Conservation (phyloP, 2,329 filamentous ascomycete genomes). For the Thelonectria olida region DNA sequence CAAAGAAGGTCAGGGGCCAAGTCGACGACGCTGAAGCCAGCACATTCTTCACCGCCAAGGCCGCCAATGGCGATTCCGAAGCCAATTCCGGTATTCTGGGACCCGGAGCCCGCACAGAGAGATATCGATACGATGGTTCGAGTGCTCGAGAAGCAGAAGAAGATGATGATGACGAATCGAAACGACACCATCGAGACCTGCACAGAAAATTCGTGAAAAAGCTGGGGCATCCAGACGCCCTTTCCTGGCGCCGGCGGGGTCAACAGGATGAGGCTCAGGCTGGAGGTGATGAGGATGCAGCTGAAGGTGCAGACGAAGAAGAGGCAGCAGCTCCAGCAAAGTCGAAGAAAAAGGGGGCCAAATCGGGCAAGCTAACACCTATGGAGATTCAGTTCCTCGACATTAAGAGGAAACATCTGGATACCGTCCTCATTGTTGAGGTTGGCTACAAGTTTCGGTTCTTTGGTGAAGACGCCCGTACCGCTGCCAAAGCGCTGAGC, state of each 20-base stretch:
- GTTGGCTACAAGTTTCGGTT: conserved; percentile 99
- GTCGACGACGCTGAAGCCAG: conserved; percentile 48
- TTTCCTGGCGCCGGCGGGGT: conserved; percentile 71
- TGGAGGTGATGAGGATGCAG: conserved; percentile 65
- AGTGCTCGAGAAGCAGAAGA: conserved; percentile 49
- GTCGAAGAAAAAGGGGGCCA: conserved; percentile 74
- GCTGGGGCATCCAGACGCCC: conserved; percentile 84
- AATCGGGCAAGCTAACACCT: conserved; percentile 84
- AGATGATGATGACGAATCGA: conserved; percentile 58
- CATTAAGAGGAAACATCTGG: conserved; percentile 90
- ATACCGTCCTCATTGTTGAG: conserved; percentile 90
- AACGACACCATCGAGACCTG: conserved; percentile 72
- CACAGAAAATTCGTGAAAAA: conserved; percentile 91
- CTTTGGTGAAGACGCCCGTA: conserved; percentile 92
- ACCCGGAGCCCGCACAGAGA: conserved; percentile 55
- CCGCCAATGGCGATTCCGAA: not conserved
- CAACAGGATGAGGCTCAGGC: conserved; percentile 62
- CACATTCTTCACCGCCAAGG: conserved; percentile 43
- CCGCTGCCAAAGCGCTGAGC: conserved; percentile 87
- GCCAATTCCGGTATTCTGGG: conserved; percentile 26
- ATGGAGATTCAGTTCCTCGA: conserved; percentile 94
- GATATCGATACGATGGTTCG: conserved; percentile 60
- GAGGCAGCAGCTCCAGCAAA: conserved; percentile 59
- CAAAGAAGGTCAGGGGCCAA: conserved; percentile 57
- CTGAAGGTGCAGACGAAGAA: conserved; percentile 65